Evolutionary conservation across 1,284 basidiomycete genomes (phyloP).

Genomic region (Golubevia sp.): DNA sequence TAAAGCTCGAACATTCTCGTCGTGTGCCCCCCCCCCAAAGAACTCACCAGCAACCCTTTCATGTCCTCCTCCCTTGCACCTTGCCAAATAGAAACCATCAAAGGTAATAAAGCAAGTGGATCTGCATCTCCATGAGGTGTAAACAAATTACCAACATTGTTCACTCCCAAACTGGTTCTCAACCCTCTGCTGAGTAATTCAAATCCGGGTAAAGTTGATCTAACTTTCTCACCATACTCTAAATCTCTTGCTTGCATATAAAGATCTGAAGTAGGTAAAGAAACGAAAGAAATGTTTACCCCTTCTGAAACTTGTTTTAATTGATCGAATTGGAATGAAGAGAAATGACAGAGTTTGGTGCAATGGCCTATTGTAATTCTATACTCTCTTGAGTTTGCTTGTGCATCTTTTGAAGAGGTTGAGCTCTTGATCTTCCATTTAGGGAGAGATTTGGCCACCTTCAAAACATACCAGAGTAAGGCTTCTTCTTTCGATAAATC

Average conservation of each 20-base stretch:
- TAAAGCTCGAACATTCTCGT: too few species aligned
- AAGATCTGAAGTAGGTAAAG: slow-evolving; percentile 20
- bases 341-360: slow-evolving; percentile 23
- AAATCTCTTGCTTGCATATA: slow-evolving; percentile 30
- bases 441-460: neutral
- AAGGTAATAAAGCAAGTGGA: slow-evolving; percentile 23
- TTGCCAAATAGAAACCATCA: slow-evolving; percentile 26
- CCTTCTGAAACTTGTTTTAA: slow-evolving; percentile 1
- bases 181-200: neutral
- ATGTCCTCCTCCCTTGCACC: slow-evolving; percentile 12
- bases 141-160: slow-evolving; percentile 33
- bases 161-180: slow-evolving; percentile 20
- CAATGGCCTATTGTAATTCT: slow-evolving; percentile 23
- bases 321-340: slow-evolving; percentile 1
- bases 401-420: slow-evolving; percentile 1
- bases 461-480: slow-evolving; percentile 14
- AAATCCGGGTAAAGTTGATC: slow-evolving; percentile 19
- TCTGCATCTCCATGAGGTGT: slow-evolving; percentile 35
- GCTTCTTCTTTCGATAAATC: slow-evolving; percentile 10
- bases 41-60: slow-evolving; percentile 9
- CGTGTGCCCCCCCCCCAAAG: too few species aligned
- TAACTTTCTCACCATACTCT: slow-evolving; percentile 11
- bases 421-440: neutral
- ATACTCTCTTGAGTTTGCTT: neutral
- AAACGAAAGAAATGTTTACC: slow-evolving; percentile 13